Percentiles rank a stretch among this genome's conserved stretches.
phyloP scores from a whole-genome alignment of 2,329 filamentous ascomycete genomes.

The Rugonectria rugulosa region DNA sequence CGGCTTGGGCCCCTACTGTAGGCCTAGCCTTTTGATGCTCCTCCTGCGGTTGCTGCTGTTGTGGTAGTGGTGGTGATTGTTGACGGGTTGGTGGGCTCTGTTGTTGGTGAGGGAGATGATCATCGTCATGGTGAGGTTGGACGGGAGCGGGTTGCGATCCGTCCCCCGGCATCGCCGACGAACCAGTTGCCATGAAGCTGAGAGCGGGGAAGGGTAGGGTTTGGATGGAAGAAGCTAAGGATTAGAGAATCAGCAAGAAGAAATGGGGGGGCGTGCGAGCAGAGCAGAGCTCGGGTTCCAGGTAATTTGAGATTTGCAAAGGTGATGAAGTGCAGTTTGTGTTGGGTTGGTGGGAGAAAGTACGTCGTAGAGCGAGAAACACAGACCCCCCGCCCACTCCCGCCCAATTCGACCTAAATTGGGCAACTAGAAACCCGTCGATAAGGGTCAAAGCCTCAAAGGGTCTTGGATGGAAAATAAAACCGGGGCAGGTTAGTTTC shows the following conservation, averaged over 20 bases:
- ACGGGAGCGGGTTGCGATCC: constrained; percentile 23
- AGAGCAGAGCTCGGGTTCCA: too few relatives aligned
- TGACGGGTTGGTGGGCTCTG: constrained; percentile 7
- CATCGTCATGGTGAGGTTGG: constrained; percentile 12
- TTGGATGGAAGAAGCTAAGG: not conserved
- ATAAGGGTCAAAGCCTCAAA: not conserved
- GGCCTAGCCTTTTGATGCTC: not conserved
- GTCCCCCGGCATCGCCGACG: constrained; percentile 34
- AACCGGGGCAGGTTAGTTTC: constrained; percentile 6
- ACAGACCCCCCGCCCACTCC: too few relatives aligned
- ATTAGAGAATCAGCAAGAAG: too few relatives aligned
- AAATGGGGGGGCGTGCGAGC: too few relatives aligned
- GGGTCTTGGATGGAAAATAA: not conserved
- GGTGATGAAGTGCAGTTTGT: not conserved
- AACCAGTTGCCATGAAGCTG: constrained; percentile 35
- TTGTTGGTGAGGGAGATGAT: constrained; percentile 22
- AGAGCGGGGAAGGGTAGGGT: not conserved
- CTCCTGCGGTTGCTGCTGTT: too few relatives aligned
- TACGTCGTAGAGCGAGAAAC: too few relatives aligned
- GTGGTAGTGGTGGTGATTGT: too few relatives aligned
- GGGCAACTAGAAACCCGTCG: not conserved
- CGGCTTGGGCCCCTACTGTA: constrained; percentile 40
- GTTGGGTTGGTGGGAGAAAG: not conserved
- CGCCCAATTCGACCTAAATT: too few relatives aligned
- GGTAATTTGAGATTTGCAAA: too few relatives aligned